A percentile compares a stretch with the other conserved stretches of the same genome.
Evolutionary conservation across 2,329 filamentous ascomycete species (phyloP).

Genomic region (Cytospora piceae): DNA sequence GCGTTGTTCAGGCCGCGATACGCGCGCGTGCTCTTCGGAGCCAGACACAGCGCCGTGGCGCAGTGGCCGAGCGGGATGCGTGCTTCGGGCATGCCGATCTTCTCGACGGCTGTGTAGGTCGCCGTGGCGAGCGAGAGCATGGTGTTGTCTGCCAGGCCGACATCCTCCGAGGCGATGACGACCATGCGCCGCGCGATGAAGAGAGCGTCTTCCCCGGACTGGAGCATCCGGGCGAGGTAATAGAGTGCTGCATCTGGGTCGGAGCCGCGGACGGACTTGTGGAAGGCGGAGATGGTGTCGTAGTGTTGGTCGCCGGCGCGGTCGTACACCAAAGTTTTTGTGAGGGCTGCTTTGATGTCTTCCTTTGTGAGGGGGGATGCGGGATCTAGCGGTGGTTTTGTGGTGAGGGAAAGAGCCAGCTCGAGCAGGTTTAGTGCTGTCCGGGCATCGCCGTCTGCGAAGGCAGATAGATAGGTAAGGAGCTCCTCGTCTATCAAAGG

Average conservation of each 20-base stretch:
- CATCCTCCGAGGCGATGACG: constrained; percentile 91
- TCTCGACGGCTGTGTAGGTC: constrained; percentile 84
- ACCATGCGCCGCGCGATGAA: constrained; percentile 93
- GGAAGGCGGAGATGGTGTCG: constrained; percentile 94
- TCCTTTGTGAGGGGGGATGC: constrained; percentile 67
- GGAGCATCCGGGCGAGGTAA: constrained; percentile 93
- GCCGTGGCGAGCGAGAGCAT: constrained; percentile 84
- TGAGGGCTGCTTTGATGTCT: constrained; percentile 79
- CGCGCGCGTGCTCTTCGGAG: constrained; percentile 83
- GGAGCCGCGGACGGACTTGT: constrained; percentile 90
- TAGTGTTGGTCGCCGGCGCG: constrained; percentile 95
- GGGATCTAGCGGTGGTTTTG: constrained; percentile 31
- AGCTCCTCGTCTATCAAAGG: constrained; percentile 76
- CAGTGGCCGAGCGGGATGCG: constrained; percentile 90
- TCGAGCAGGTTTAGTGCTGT: constrained; percentile 93
- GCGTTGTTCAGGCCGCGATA: constrained; percentile 85
- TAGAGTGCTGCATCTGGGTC: constrained; percentile 89
- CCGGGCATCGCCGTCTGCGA: constrained; percentile 89
- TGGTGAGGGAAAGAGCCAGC: constrained; percentile 77
- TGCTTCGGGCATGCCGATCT: constrained; percentile 93
- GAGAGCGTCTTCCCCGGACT: constrained; percentile 89
- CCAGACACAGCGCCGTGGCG: constrained; percentile 76
- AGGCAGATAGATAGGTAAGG: constrained; percentile 78
- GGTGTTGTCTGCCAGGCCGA: constrained; percentile 85
- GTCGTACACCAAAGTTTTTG: constrained; percentile 93